Evolutionary conservation across 2,329 filamentous ascomycete species (phyloP), one percentile per base, ranked within the genome.

Genomic region (Proliferodiscus dingleyae): DNA sequence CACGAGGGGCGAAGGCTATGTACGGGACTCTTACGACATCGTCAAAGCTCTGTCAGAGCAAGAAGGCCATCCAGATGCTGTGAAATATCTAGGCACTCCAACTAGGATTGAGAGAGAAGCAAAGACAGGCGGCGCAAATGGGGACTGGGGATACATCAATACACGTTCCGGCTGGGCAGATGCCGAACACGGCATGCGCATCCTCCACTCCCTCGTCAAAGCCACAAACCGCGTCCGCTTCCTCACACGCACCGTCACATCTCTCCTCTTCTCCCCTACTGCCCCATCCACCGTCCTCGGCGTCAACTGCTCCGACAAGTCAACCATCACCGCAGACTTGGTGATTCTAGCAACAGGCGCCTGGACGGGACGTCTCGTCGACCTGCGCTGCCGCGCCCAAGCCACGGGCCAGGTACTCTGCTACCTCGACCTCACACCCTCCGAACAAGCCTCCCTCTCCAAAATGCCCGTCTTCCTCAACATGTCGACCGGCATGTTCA

Each of bases 291-390:
- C 67, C 16, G 60, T 66, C n/a, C 71, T 73, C 1, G 87, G 87
- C 26, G 85, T 72, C 18, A 71, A 67, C n/a, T 66, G 86, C 9
- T 57, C 60, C 2, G 67, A 77, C 50, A 74, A 72, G 1, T 64
- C 64, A 5, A 68, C 62, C 8, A 53, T 88, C 5, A 68, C 66
- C 3, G 87, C 85, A 2, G 85, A 88, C 47, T 72, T 95, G 6
- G 83, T 87, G 26, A 72, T 96, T 45, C 74, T 95, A 2, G 89
- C 91, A 0, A 82, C 89, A 0, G 91, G 91, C 13, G 89, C 91
- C 4, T 97, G 91, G 90, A 88, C 87, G 2, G 78, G 83, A 2
- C 75, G 78, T 1, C 73, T 96, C 18, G 69, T 96, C 45, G 86
- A 95, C 64, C 71, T 96, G 1, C 73, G 82, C 37, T 87, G 88